Evolutionary conservation across 192 early-diverging fungal genomes (phyloP).

Genomic region (Lunasporangiospora selenospora): DNA sequence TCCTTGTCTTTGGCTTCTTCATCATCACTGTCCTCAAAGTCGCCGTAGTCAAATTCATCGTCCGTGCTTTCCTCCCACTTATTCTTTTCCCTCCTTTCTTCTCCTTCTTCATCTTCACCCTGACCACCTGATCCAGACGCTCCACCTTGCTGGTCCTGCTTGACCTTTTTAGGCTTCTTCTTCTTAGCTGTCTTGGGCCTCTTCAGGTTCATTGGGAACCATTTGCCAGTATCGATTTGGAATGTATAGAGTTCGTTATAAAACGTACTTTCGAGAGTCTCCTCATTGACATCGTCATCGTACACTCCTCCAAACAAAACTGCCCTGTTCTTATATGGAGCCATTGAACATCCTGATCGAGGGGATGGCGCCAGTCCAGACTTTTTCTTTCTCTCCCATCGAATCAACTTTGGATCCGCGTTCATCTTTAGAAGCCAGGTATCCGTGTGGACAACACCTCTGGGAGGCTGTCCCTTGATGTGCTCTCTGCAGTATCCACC

Average conservation of each 20-base stretch:
- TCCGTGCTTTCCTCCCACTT: slow-evolving; percentile 49
- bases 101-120: slow-evolving; percentile 25
- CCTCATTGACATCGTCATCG: slow-evolving; percentile 71
- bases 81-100: slow-evolving; percentile 39
- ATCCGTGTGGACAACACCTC: slow-evolving; percentile 62
- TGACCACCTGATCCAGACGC: not conserved
- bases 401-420: slow-evolving; percentile 56
- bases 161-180: slow-evolving; percentile 49
- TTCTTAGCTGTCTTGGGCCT: slow-evolving; percentile 49
- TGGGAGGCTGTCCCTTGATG: slow-evolving; percentile 65
- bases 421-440: slow-evolving; percentile 66
- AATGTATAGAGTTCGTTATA: slow-evolving; percentile 67
- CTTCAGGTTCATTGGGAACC: slow-evolving; percentile 64
- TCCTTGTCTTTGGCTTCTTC: slow-evolving; percentile 31
- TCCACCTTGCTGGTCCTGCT: slow-evolving; percentile 22
- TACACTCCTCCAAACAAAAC: slow-evolving; percentile 69
- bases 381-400: slow-evolving; percentile 71
- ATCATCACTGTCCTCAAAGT: slow-evolving; percentile 44
- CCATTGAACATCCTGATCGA: slow-evolving; percentile 59
- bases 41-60: slow-evolving; percentile 49
- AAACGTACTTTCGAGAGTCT: slow-evolving; percentile 64
- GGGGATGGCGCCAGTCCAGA: slow-evolving; percentile 50
- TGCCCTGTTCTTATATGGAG: slow-evolving; percentile 62
- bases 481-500: slow-evolving; percentile 74
- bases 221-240: slow-evolving; percentile 64